Conservation (phyloP, 805 yeast species). For the Helenozyma rhizophorensis region DNA sequence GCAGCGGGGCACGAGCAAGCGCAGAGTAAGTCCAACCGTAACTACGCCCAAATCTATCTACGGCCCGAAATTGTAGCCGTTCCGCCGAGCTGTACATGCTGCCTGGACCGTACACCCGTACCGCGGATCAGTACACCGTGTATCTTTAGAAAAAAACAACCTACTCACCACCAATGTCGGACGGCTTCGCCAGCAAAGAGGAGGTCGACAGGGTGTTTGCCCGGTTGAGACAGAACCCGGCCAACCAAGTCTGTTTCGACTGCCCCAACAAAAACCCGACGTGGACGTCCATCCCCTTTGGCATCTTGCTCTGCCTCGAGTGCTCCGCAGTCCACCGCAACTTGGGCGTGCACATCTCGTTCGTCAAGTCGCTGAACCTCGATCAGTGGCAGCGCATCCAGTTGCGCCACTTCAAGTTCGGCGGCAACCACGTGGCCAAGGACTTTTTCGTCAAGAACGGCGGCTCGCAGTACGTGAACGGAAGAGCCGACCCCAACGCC, state of each 20-base stretch:
- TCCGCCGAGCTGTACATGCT: too few species aligned
- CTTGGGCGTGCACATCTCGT: constrained; percentile 92
- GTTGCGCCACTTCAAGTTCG: constrained; percentile 85
- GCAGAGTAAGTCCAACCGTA: too few species aligned
- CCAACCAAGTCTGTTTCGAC: constrained; percentile 88
- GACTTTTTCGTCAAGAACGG: constrained; percentile 83
- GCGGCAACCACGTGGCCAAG: constrained; percentile 85
- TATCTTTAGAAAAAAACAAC: too few species aligned
- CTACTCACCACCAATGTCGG: constrained; percentile 27
- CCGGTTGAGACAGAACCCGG: constrained; percentile 57
- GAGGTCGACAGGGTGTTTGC: constrained; percentile 64
- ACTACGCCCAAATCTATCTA: too few species aligned
- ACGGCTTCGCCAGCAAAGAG: constrained; percentile 59
- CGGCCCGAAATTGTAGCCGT: too few species aligned
- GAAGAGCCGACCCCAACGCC: constrained; percentile 57
- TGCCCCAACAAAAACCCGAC: constrained; percentile 93
- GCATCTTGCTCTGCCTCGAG: constrained; percentile 86
- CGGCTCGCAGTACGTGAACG: constrained; percentile 62
- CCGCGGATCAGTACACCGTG: too few species aligned
- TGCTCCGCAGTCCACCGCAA: constrained; percentile 95
- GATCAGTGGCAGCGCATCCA: constrained; percentile 94
- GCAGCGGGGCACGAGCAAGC: too few species aligned
- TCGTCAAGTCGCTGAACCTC: constrained; percentile 86
- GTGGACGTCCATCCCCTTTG: constrained; percentile 98
- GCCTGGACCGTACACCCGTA: too few species aligned